Evolutionary conservation across 1,139 yeast species (phyloP).

Genomic region (Debaryomyces udenii): DNA sequence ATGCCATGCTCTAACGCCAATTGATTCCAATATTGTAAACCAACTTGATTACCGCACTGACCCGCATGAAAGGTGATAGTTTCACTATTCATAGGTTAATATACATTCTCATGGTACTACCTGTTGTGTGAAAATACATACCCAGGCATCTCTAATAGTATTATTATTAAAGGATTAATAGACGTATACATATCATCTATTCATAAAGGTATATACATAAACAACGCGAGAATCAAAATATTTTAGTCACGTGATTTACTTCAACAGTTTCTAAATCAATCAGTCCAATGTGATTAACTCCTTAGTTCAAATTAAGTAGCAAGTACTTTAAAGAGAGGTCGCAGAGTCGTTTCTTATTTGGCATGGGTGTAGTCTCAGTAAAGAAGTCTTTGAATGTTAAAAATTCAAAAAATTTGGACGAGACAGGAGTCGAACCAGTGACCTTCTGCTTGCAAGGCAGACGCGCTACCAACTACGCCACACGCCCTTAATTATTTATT

Average conservation of each 20-base stretch:
- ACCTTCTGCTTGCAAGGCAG: conserved; percentile 69
- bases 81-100: conserved; percentile 40
- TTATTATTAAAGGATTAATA: background rate
- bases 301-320: too few species aligned
- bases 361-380: too few species aligned
- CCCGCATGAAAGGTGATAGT: conserved; percentile 57
- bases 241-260: background rate
- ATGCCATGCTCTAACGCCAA: conserved; percentile 88
- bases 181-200: too few species aligned
- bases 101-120: too few species aligned
- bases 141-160: conserved; percentile 13
- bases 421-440: conserved; percentile 69
- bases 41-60: conserved; percentile 97
- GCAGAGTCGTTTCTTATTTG: too few species aligned
- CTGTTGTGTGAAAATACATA: too few species aligned
- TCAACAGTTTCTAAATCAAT: too few species aligned
- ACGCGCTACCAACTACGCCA: conserved; percentile 77
- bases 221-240: too few species aligned
- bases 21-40: conserved; percentile 92
- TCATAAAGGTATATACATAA: too few species aligned
- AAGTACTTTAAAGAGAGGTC: too few species aligned
- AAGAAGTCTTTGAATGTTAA: background rate
- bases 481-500: conserved; percentile 48
- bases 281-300: too few species aligned
- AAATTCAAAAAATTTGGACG: conserved; percentile 46